phyloP scores from a whole-genome alignment of 257 asterid species.

The Eucommia ulmoides region DNA sequence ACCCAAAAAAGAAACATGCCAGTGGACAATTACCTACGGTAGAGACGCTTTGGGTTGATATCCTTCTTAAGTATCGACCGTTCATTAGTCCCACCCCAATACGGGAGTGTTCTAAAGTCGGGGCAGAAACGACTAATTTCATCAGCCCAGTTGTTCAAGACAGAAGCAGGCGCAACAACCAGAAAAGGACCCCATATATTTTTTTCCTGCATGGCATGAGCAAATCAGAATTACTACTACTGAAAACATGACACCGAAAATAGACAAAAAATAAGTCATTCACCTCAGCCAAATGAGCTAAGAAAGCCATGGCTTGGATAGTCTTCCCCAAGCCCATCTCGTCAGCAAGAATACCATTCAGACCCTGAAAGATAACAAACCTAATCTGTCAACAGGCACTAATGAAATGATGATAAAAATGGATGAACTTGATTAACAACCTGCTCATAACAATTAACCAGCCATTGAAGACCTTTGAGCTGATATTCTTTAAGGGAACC shows the following conservation, averaged over 20 bases:
- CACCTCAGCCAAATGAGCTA: conserved; percentile 98
- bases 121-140: conserved; percentile 98
- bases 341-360: conserved; percentile 99
- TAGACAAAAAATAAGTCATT: conserved; percentile 12
- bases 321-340: conserved; percentile 99
- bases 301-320: conserved; percentile 96
- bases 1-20: background rate
- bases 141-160: conserved; percentile 95
- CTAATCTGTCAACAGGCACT: conserved; percentile 8
- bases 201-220: conserved; percentile 49
- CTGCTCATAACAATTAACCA: conserved; percentile 98
- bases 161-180: conserved; percentile 98
- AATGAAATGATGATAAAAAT: no score
- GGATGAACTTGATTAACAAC: conserved; percentile 32
- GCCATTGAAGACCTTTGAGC: conserved; percentile 98
- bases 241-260: conserved; percentile 4
- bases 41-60: conserved; percentile 92
- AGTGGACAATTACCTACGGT: conserved; percentile 51
- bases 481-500: conserved; percentile 93
- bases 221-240: conserved; percentile 16
- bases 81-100: conserved; percentile 93
- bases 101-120: conserved; percentile 88
- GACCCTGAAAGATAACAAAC: conserved; percentile 39
- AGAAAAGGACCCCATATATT: conserved; percentile 98
- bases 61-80: conserved; percentile 84